Evolutionary conservation across 768 basidiomycete genomes (phyloP).

Genomic region (Pholiota microspora): DNA sequence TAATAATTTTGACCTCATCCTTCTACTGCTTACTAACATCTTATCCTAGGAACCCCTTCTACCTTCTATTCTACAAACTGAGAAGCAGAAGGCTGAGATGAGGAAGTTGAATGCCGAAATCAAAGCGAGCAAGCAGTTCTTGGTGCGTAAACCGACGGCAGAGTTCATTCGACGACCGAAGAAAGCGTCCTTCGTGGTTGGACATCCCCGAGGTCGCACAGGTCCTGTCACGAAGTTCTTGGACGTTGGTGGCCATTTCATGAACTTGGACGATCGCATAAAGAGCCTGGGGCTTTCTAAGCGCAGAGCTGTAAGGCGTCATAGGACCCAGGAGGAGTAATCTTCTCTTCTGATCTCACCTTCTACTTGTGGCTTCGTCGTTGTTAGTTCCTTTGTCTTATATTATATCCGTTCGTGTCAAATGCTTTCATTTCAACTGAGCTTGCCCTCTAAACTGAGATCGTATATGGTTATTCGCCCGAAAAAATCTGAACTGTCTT

Average conservation of each 20-base stretch:
- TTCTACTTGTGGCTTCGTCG: too few species aligned
- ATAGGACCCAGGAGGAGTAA: constrained; percentile 9
- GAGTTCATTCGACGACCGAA: constrained; percentile 34
- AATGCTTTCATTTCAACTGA: constrained; percentile 5
- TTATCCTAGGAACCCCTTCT: constrained; percentile 58
- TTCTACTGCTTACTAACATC: background rate
- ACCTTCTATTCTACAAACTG: constrained; percentile 51
- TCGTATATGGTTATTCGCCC: constrained; percentile 79
- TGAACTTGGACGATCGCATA: constrained; percentile 53
- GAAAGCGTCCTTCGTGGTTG: constrained; percentile 31
- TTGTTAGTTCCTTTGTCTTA: too few species aligned
- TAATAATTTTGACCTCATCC: constrained; percentile 27
- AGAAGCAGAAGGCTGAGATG: constrained; percentile 33
- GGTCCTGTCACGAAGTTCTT: constrained; percentile 66
- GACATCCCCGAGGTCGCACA: constrained; percentile 10
- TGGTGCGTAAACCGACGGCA: constrained; percentile 36
- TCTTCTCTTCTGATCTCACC: too few species aligned
- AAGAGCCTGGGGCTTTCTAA: constrained; percentile 49
- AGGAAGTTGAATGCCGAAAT: constrained; percentile 31
- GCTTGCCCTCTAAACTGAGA: constrained; percentile 39
- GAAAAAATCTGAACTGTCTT: constrained; percentile 84
- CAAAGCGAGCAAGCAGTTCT: constrained; percentile 38
- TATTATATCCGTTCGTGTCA: background rate
- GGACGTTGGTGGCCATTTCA: constrained; percentile 72
- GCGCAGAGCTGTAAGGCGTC: constrained; percentile 37